Percentiles rank a stretch among this genome's conserved stretches.
phyloP scores from a whole-genome alignment of 192 early-diverging fungal genomes.

The Backusella liffmaniae region DNA sequence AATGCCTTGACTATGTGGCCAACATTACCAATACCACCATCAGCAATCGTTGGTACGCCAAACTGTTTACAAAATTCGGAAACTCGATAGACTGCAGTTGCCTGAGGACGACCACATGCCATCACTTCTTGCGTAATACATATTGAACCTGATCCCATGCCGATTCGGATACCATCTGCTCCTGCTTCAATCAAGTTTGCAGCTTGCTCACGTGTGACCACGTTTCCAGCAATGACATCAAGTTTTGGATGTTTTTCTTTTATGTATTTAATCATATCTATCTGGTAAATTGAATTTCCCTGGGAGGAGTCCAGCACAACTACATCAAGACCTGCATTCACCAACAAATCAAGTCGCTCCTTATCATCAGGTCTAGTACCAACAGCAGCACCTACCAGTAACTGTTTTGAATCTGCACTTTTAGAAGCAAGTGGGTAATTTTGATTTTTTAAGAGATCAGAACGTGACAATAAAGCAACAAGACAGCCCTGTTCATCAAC shows the following conservation, averaged over 20 bases:
- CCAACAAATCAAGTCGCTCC: slow-evolving; percentile 77
- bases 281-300: slow-evolving; percentile 92
- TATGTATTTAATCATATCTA: slow-evolving; percentile 95
- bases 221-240: slow-evolving; percentile 96
- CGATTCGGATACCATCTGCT: slow-evolving; percentile 92
- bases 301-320: slow-evolving; percentile 96
- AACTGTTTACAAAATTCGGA: slow-evolving; percentile 92
- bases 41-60: slow-evolving; percentile 94
- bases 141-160: slow-evolving; percentile 97
- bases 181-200: slow-evolving; percentile 88
- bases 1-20: slow-evolving; percentile 98
- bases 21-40: slow-evolving; percentile 96
- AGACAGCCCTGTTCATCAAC: slow-evolving; percentile 81
- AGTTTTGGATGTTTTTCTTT: slow-evolving; percentile 78
- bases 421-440: slow-evolving; percentile 95
- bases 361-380: slow-evolving; percentile 90
- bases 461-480: slow-evolving; percentile 88
- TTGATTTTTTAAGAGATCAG: slow-evolving; percentile 95
- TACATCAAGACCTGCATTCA: slow-evolving; percentile 95
- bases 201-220: slow-evolving; percentile 95
- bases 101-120: slow-evolving; percentile 98
- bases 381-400: slow-evolving; percentile 92
- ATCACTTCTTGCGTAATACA: slow-evolving; percentile 99
- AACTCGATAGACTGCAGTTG: slow-evolving; percentile 93
- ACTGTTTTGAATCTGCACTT: slow-evolving; percentile 76